These are phyloP conservation scores for Lactarius evosmus DNA, from an alignment of 768 basidiomycete species.

Conservation along the genomic window DNA sequence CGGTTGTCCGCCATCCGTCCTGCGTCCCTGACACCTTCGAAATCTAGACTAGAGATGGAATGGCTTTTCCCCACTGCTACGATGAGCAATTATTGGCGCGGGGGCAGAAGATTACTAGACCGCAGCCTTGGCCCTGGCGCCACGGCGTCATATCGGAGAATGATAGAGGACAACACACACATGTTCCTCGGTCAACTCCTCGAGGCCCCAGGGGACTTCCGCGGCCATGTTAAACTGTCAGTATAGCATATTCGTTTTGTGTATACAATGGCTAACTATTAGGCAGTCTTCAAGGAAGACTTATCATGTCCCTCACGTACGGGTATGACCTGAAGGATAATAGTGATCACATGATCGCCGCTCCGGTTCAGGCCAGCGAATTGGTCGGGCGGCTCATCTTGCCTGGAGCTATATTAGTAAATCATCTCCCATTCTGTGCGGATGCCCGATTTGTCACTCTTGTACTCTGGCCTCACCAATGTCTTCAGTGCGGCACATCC, in stretches of 20 bases:
- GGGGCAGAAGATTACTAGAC: conserved; percentile 8
- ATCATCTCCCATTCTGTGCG: too few species aligned
- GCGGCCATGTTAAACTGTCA: conserved; percentile 6
- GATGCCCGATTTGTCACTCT: too few species aligned
- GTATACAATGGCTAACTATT: too few species aligned
- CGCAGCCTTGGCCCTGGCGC: conserved; percentile 15
- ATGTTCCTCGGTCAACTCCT: conserved; percentile 4
- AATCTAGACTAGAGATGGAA: background rate
- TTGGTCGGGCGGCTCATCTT: too few species aligned
- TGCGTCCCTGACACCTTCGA: background rate
- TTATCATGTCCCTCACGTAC: too few species aligned
- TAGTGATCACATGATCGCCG: too few species aligned
- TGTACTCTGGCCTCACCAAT: too few species aligned
- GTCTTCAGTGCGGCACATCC: too few species aligned
- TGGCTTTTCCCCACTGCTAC: conserved; percentile 6
- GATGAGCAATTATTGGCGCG: conserved; percentile 8
- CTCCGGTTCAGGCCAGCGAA: too few species aligned
- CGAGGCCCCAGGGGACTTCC: conserved; percentile 1
- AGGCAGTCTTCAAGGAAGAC: background rate
- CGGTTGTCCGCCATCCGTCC: background rate
- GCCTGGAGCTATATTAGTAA: too few species aligned
- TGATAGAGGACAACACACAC: conserved; percentile 15
- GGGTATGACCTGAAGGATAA: too few species aligned
- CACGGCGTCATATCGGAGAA: background rate
- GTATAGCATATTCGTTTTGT: background rate